These are phyloP conservation scores for Tuber aestivum DNA, from an alignment of 495 filamentous ascomycete genomes.

Conservation along the genomic window DNA sequence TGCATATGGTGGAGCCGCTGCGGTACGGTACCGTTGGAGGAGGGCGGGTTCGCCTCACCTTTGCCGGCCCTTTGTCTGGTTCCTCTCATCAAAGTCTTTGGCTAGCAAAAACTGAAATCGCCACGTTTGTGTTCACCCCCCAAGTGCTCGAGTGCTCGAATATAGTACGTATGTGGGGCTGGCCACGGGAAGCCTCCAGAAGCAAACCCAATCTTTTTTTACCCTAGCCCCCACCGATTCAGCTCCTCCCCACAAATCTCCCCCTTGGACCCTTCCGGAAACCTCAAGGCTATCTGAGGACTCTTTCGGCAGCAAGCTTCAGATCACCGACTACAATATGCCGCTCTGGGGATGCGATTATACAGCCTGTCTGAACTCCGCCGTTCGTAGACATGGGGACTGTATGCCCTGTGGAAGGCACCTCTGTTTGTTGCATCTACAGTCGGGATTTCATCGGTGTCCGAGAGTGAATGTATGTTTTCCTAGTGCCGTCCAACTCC, in stretches of 20 bases:
- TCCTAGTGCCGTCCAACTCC: not conserved
- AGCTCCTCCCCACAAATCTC: not conserved
- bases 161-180: not conserved
- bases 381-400: conserved; percentile 33
- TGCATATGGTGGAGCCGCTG: not conserved
- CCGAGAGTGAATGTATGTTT: conserved; percentile 31
- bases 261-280: not conserved
- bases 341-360: conserved; percentile 33
- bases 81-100: too few species aligned
- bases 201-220: not conserved
- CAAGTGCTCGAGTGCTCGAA: not conserved
- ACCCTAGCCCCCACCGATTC: not conserved
- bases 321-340: not conserved
- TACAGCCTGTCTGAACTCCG: conserved; percentile 27
- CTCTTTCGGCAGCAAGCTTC: not conserved
- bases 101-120: too few species aligned
- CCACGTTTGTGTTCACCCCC: not conserved
- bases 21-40: too few species aligned
- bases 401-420: conserved; percentile 34
- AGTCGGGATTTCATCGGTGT: conserved; percentile 28
- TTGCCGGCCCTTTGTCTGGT: too few species aligned
- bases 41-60: too few species aligned
- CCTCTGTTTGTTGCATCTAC: conserved; percentile 29
- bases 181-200: not conserved
- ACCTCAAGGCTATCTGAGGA: not conserved